Evolutionary conservation across 352 stramenopile species (phyloP).

Genomic region (Pythium rhizo-oryzae): DNA sequence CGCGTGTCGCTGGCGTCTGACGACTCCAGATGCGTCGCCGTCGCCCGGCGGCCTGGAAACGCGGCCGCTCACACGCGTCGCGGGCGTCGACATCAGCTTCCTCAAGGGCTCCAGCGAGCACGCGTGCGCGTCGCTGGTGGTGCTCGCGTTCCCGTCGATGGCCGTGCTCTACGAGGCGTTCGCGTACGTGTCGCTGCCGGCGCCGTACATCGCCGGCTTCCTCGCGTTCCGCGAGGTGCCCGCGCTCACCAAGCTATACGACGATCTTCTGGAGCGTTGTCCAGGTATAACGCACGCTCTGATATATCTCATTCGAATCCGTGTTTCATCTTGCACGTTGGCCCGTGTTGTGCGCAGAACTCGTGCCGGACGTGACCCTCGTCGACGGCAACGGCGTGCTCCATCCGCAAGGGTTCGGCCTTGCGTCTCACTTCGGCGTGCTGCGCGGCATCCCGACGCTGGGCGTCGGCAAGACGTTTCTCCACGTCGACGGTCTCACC

Average conservation of each 20-base stretch:
- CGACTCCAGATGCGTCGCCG: background rate
- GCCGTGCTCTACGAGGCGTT: constrained; percentile 79
- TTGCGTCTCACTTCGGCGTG: constrained; percentile 94
- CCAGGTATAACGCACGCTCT: constrained; percentile 38
- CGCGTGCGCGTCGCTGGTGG: constrained; percentile 82
- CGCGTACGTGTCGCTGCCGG: constrained; percentile 80
- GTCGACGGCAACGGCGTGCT: constrained; percentile 92
- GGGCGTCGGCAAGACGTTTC: constrained; percentile 90
- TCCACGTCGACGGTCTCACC: constrained; percentile 89
- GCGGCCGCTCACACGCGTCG: constrained; percentile 44
- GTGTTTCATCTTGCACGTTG: background rate
- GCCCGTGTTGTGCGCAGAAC: constrained; percentile 32
- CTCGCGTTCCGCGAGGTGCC: constrained; percentile 82
- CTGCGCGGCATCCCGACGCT: constrained; percentile 90
- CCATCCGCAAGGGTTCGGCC: constrained; percentile 90
- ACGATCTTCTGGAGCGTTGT: constrained; percentile 52
- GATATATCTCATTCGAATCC: background rate
- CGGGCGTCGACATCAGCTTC: constrained; percentile 86
- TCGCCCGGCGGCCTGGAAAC: background rate
- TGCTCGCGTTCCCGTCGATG: constrained; percentile 67
- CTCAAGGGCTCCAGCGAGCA: constrained; percentile 79
- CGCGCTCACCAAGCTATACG: constrained; percentile 69
- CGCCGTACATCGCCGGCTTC: constrained; percentile 82
- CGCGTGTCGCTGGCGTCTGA: constrained; percentile 44
- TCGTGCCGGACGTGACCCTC: constrained; percentile 86